Conservation (phyloP, 768 basidiomycete genomes). For the Rhodotorula graminis region DNA sequence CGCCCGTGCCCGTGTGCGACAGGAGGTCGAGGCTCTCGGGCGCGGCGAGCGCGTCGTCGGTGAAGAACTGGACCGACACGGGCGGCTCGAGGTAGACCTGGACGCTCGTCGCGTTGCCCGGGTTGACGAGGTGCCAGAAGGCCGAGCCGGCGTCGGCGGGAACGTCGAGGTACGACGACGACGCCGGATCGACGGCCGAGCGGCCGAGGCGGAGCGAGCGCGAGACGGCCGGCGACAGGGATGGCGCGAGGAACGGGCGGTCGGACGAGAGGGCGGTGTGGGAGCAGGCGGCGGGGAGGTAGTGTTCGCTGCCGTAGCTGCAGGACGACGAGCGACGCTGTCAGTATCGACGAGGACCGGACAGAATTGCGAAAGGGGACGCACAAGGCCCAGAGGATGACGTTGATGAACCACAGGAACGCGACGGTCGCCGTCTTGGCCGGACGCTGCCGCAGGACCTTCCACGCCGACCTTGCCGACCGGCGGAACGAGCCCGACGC, state of each 20-base stretch:
- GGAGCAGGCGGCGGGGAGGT: slow-evolving; percentile 39
- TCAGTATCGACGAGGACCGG: too few species aligned
- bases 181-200: slow-evolving; percentile 33
- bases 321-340: not conserved
- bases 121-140: slow-evolving; percentile 75
- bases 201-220: slow-evolving; percentile 14
- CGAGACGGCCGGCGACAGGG: slow-evolving; percentile 18
- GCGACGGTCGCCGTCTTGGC: slow-evolving; percentile 36
- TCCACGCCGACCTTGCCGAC: slow-evolving; percentile 5
- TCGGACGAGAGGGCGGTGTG: slow-evolving; percentile 34
- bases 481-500: not conserved
- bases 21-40: slow-evolving; percentile 15
- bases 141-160: slow-evolving; percentile 41
- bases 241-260: slow-evolving; percentile 33
- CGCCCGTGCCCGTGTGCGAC: not conserved
- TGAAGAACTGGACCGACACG: slow-evolving; percentile 62
- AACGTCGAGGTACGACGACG: slow-evolving; percentile 51
- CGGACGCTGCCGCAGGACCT: slow-evolving; percentile 14
- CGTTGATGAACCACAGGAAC: slow-evolving; percentile 31
- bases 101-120: slow-evolving; percentile 59
- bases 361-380: too few species aligned
- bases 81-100: slow-evolving; percentile 79
- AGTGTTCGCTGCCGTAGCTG: slow-evolving; percentile 41
- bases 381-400: slow-evolving; percentile 23
- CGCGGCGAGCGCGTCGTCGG: slow-evolving; percentile 26